Conservation (phyloP, 129 eudicot genomes). For the Mikania micrantha region DNA sequence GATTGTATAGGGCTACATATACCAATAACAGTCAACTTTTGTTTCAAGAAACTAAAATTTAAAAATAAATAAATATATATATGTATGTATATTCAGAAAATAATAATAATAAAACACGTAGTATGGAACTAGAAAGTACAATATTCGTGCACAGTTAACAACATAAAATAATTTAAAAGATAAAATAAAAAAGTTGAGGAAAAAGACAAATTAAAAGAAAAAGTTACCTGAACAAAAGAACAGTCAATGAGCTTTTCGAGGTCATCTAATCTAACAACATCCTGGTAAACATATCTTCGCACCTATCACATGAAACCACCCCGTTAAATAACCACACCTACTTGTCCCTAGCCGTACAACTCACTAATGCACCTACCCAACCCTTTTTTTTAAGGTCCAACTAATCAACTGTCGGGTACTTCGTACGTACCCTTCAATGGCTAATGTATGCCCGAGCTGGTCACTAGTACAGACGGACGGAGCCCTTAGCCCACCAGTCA, state of each 20-base stretch:
- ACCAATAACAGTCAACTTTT: not conserved
- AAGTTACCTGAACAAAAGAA: slow-evolving; percentile 68
- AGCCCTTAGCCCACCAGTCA: too few relatives aligned
- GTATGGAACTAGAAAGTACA: slow-evolving; percentile 11
- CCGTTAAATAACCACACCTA: slow-evolving; percentile 23
- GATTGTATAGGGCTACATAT: slow-evolving; percentile 76
- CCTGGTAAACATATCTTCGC: slow-evolving; percentile 82
- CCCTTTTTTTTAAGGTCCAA: too few relatives aligned
- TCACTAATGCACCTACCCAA: slow-evolving; percentile 10
- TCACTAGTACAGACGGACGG: too few relatives aligned
- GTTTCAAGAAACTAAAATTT: not conserved
- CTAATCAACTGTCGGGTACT: too few relatives aligned
- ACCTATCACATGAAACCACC: slow-evolving; percentile 50
- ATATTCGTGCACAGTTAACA: not conserved
- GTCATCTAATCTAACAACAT: slow-evolving; percentile 82
- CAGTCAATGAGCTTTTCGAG: slow-evolving; percentile 89
- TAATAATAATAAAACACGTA: not conserved
- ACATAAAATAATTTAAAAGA: not conserved
- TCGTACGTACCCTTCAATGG: too few relatives aligned
- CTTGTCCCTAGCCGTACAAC: slow-evolving; percentile 19
- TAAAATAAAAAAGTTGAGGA: not conserved
- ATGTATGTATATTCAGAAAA: too few relatives aligned
- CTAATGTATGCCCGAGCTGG: too few relatives aligned
- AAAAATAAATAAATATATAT: not conserved
- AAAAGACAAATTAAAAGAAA: slow-evolving; percentile 18